Evolutionary conservation across 768 basidiomycete species (phyloP), one percentile per base, ranked within the genome.

Genomic region (Ramaria rubella): DNA sequence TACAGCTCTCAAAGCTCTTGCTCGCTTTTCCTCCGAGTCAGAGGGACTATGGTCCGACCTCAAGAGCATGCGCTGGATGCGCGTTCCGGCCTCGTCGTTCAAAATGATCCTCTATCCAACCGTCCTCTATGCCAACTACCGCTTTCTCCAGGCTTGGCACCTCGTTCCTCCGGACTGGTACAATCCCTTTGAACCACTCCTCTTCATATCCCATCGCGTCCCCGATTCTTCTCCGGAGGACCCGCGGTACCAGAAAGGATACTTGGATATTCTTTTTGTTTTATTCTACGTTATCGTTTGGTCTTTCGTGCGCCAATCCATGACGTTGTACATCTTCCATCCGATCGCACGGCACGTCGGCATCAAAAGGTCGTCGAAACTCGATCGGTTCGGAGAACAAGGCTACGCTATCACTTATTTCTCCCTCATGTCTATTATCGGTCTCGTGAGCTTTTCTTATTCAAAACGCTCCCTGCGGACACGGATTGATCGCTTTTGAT

Each of bases 371-470:
- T 69, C 72, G 57, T 66, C 67, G 23, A 96, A 94, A 69, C 68
- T 93, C 14, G 81, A 85, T 54, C 76, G 95, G 33, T 97, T 97
- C 64, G 89, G 84, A 19, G 95, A 99, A 72, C 95, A 95, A 66
- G 83, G 81, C 0, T 96, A 99, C 68, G 90, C 93, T 0, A 50
- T 90, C 44, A 60, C 90, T 14, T 99, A 98, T 69, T 94, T 91
- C 62, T 62, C 73, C 1, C 55, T 82, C 59, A 85, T 84, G 60
- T 86, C 89, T 7, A 63, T 73, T 2, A 85, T 87, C 77, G 95
- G 96, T 26, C 74, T 84, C 44, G 94, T 95, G 53, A 67, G 91
- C 81, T 17, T 11, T 52, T 60, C 19, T 42, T 17, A 34, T 8
- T 8, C 21, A 31, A 30, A 17, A 5, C 58, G 7, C 4, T 4